Base-by-base conservation (phyloP, 305 asterid genomes). In the Rubia balearica region DNA sequence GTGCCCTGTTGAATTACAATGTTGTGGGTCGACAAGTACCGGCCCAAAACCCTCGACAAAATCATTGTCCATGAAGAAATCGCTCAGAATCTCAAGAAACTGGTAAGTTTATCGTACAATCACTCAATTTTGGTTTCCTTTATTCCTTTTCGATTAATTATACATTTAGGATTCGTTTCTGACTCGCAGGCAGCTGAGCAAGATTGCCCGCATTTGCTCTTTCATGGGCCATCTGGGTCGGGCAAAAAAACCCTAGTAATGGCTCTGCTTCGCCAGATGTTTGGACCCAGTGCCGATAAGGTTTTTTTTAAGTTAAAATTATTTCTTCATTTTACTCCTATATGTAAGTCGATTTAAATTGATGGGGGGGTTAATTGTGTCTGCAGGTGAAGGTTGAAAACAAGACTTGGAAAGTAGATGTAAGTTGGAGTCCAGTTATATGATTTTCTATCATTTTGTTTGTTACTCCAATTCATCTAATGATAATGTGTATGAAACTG, bases 1-100 rank as follows among this genome's bases (percentile, higher is more conserved):
- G 21, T 9, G 1, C 48, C 57, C 22, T 38, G 6, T 24, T 13
- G 2, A 69, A 51, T 30, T 30, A 64, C 82, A 79, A 90, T 94
- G 99, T 86, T 91, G 91, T 94, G 99, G 99, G 93, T 94, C 55
- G 96, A 94, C 82, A 89, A 89, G 74, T 87, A 94, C 80, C 96
- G 97, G 46, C 99, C 99, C 51, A 94, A 91, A 85, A 74, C 96
- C 89, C 92, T 89, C 69, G 99, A 91, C 83, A 89, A 88, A 82
- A 87, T 91, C 74, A 65, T 79, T 62, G 88, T 94, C 40, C 99
- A 94, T 74, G 81, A 88, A 74, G 93, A 91, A 14, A 85, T 94
- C 71, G 99, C 99, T 60, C 89, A 83, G 74, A 88, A 91, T 86
- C 96, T 94, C 81, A 83, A 86, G 76, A 94, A 91, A 81, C 74